Conservation (phyloP, 1,284 basidiomycete genomes). For the Cryptococcus jaspeensis region DNA sequence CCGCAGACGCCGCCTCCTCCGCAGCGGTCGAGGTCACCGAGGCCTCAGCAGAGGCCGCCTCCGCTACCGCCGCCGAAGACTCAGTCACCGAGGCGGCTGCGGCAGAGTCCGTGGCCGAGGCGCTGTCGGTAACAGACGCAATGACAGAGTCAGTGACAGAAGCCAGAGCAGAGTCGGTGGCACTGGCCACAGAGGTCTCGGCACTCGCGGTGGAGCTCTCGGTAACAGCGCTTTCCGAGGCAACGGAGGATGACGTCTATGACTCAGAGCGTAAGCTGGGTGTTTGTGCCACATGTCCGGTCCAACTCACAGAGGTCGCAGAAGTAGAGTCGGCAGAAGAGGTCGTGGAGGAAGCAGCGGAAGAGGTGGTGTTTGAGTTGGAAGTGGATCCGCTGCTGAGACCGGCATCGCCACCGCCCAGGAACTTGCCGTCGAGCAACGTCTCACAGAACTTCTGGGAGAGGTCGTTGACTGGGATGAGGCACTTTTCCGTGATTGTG, state of each 20-base stretch:
- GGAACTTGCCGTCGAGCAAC: slow-evolving; percentile 11
- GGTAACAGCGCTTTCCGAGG: neutral
- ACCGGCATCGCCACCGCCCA: slow-evolving; percentile 10
- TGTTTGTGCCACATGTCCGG: no score
- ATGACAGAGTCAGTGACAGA: neutral
- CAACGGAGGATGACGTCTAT: no score
- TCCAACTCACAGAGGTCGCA: neutral
- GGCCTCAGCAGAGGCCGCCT: no score
- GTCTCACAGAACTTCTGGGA: slow-evolving; percentile 24
- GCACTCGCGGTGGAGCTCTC: neutral
- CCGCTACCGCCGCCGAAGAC: no score
- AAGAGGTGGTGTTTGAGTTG: neutral
- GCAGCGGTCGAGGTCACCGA: no score
- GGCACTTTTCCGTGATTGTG: slow-evolving; percentile 21
- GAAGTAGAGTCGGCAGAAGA: neutral
- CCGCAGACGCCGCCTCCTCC: no score
- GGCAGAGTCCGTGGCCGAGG: no score
- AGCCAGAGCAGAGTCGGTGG: neutral
- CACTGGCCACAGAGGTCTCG: neutral
- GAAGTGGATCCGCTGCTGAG: neutral
- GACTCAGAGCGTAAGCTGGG: no score
- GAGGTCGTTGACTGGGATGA: slow-evolving; percentile 21
- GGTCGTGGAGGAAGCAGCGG: neutral
- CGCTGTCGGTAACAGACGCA: no score
- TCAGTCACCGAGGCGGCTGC: no score